phyloP scores from a whole-genome alignment of 2,329 filamentous ascomycete genomes.

The Pseudonectria foliicola region DNA sequence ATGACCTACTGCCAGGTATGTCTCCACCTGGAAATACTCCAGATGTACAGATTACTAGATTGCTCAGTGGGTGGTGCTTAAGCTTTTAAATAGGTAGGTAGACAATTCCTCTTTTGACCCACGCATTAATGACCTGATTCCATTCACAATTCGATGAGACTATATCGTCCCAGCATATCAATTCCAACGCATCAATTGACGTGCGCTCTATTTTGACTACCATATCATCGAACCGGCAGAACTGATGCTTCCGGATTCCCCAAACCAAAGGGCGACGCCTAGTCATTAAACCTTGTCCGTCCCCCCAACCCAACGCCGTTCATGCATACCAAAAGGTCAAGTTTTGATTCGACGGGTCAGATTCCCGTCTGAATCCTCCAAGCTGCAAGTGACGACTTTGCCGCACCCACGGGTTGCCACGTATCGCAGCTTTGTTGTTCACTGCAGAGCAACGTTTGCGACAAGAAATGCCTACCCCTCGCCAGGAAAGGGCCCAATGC shows the following conservation, averaged over 20 bases:
- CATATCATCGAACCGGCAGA: slow-evolving; percentile 12
- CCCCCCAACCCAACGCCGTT: slow-evolving; percentile 24
- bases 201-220: slow-evolving; percentile 19
- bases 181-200: slow-evolving; percentile 4
- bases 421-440: too few species aligned
- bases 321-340: slow-evolving; percentile 21
- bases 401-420: background rate
- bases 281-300: slow-evolving; percentile 19
- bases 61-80: too few species aligned
- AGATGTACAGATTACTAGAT: too few species aligned
- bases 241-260: slow-evolving; percentile 11
- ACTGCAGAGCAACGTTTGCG: too few species aligned
- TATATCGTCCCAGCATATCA: slow-evolving; percentile 2
- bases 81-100: too few species aligned
- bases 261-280: slow-evolving; percentile 22
- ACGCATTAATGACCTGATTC: too few species aligned
- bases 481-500: too few species aligned
- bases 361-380: background rate
- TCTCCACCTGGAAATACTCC: too few species aligned
- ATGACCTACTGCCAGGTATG: too few species aligned
- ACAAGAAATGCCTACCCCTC: background rate
- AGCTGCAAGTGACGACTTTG: background rate
- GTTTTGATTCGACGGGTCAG: background rate
- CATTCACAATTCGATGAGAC: too few species aligned
- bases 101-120: too few species aligned